Conservation (phyloP, 495 filamentous ascomycete species). For the Achaetomiella virescens region DNA sequence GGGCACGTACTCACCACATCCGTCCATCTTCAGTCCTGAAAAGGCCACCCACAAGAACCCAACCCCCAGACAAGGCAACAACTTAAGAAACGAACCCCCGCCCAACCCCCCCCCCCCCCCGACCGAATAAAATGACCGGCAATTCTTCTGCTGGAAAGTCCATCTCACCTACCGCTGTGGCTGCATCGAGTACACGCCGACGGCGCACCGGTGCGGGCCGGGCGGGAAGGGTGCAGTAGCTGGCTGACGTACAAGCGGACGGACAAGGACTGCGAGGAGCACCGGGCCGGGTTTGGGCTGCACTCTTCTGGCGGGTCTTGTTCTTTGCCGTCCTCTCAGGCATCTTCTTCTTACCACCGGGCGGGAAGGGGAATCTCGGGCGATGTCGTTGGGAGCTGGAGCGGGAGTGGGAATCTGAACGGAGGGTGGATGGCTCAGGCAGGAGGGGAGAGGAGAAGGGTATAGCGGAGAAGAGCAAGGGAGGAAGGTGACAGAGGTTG, state of each 20-base stretch:
- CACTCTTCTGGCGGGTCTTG: not conserved
- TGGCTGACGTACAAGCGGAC: conserved; percentile 18
- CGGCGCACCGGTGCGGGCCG: conserved; percentile 18
- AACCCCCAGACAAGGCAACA: too few species aligned
- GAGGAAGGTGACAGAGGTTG: too few species aligned
- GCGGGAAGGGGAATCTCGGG: too few species aligned
- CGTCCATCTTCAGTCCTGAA: too few species aligned
- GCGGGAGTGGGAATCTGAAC: too few species aligned
- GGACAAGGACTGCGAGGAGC: conserved; percentile 21
- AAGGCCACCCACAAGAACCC: too few species aligned
- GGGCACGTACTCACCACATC: too few species aligned
- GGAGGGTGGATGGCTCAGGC: not conserved
- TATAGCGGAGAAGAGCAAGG: too few species aligned
- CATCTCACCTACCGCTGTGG: conserved; percentile 23
- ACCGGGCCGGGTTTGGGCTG: conserved; percentile 13
- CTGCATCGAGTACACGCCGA: conserved; percentile 13
- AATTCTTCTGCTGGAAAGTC: conserved; percentile 27
- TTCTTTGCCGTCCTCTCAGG: not conserved
- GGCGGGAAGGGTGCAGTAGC: conserved; percentile 14
- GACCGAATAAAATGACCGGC: conserved; percentile 9
- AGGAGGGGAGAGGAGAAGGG: not conserved
- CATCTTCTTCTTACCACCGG: not conserved
- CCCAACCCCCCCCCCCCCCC: not conserved
- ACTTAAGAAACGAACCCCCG: too few species aligned
- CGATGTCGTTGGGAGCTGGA: too few species aligned